Conservation (phyloP, 306 rosid genomes). For the Fragaria vesca region DNA sequence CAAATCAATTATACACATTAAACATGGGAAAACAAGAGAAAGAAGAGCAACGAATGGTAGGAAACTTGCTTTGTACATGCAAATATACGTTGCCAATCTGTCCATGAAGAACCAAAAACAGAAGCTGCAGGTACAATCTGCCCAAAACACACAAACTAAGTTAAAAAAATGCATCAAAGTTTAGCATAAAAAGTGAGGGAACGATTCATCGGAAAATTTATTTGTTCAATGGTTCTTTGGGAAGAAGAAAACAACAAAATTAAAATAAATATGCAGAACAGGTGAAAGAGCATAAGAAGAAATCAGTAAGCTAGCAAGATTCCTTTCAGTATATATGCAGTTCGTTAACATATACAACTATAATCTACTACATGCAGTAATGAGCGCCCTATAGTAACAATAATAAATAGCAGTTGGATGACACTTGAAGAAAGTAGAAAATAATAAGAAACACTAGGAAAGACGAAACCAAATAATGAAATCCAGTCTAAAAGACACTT, state of each 20-base stretch:
- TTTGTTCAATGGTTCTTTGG: background rate
- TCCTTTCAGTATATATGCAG: background rate
- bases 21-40: constrained; percentile 16
- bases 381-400: background rate
- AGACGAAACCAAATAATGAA: background rate
- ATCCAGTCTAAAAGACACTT: constrained; percentile 28
- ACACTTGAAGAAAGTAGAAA: background rate
- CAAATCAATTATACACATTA: background rate
- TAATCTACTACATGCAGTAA: background rate
- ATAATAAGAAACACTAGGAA: background rate
- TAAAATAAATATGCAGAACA: background rate
- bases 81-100: constrained; percentile 77
- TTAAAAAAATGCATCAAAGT: background rate
- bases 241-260: background rate
- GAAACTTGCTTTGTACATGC: constrained; percentile 60
- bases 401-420: background rate
- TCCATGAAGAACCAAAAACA: constrained; percentile 78
- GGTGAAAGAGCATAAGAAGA: background rate
- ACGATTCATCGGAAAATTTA: background rate
- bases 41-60: constrained; percentile 7
- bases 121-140: constrained; percentile 83
- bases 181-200: background rate
- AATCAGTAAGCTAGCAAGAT: no score
- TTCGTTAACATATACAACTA: background rate
- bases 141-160: constrained; percentile 7